Conservation (phyloP, 2,329 filamentous ascomycete genomes). For the Dothistroma septosporum region DNA sequence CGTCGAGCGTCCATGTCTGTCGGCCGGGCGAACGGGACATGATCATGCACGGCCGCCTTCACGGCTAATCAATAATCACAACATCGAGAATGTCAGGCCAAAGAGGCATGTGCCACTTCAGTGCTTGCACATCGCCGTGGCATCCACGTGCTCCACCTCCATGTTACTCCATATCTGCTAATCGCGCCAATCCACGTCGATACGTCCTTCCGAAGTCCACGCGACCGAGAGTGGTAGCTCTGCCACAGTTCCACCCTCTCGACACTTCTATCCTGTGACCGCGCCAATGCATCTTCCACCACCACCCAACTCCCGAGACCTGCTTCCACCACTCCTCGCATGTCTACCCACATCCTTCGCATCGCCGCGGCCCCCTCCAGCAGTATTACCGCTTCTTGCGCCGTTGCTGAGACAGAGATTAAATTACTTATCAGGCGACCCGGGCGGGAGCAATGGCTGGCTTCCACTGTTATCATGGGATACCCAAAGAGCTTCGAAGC, state of each 20-base stretch:
- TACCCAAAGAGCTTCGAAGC: conserved; percentile 50
- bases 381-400: conserved; percentile 57
- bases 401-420: conserved; percentile 61
- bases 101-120: background rate
- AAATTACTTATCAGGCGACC: conserved; percentile 54
- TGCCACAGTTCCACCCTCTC: conserved; percentile 7
- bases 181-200: background rate
- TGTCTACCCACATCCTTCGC: conserved; percentile 59
- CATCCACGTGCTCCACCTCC: background rate
- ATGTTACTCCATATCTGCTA: background rate
- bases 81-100: background rate
- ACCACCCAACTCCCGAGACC: conserved; percentile 51
- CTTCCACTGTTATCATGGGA: conserved; percentile 70
- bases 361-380: conserved; percentile 57
- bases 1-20: too few species aligned
- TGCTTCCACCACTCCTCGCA: conserved; percentile 60
- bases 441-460: conserved; percentile 54
- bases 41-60: background rate
- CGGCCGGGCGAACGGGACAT: background rate
- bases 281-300: conserved; percentile 52
- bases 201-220: background rate
- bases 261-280: background rate
- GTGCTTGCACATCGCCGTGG: background rate
- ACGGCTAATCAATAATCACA: background rate
- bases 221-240: conserved; percentile 2